A percentile compares a stretch with the other conserved stretches of the same genome.
Evolutionary conservation across 2,329 filamentous ascomycete species (phyloP).

Genomic region (Penicillium brasilianum): DNA sequence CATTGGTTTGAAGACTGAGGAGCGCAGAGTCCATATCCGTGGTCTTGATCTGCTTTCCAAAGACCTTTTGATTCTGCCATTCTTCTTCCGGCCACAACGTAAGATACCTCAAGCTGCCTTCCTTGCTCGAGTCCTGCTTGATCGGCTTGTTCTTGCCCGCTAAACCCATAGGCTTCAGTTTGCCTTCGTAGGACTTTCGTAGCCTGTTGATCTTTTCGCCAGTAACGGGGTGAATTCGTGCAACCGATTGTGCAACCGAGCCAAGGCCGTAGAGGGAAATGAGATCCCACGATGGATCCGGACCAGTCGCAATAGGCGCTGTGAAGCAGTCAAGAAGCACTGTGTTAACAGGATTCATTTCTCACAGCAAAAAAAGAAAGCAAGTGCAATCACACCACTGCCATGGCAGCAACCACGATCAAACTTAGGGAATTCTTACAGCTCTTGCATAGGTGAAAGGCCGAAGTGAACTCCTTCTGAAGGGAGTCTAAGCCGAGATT

Average conservation of each 20-base stretch:
- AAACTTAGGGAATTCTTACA: constrained; percentile 55
- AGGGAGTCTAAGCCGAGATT: constrained; percentile 49
- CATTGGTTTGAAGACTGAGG: constrained; percentile 47
- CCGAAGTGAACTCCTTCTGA: constrained; percentile 52
- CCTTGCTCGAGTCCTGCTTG: constrained; percentile 48
- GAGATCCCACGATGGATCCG: constrained; percentile 63
- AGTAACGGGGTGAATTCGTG: constrained; percentile 63
- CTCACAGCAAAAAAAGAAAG: constrained; percentile 30
- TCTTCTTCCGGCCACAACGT: constrained; percentile 57
- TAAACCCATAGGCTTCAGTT: constrained; percentile 53
- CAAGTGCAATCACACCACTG: constrained; percentile 36
- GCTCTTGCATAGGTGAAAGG: constrained; percentile 56
- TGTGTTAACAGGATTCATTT: constrained; percentile 51
- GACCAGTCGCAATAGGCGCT: constrained; percentile 57
- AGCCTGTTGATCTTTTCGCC: constrained; percentile 69
- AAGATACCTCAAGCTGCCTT: constrained; percentile 48
- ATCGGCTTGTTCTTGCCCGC: constrained; percentile 56
- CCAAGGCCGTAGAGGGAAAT: constrained; percentile 64
- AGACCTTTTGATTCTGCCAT: constrained; percentile 56
- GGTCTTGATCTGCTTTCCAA: constrained; percentile 52
- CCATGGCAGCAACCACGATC: constrained; percentile 41
- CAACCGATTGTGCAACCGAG: constrained; percentile 62
- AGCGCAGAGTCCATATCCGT: constrained; percentile 49
- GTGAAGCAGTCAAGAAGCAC: constrained; percentile 36
- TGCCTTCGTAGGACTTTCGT: constrained; percentile 60